Percentiles rank a stretch among this genome's conserved stretches.
Conservation (phyloP, 1,284 basidiomycete genomes). For the Marasmius sp. region DNA sequence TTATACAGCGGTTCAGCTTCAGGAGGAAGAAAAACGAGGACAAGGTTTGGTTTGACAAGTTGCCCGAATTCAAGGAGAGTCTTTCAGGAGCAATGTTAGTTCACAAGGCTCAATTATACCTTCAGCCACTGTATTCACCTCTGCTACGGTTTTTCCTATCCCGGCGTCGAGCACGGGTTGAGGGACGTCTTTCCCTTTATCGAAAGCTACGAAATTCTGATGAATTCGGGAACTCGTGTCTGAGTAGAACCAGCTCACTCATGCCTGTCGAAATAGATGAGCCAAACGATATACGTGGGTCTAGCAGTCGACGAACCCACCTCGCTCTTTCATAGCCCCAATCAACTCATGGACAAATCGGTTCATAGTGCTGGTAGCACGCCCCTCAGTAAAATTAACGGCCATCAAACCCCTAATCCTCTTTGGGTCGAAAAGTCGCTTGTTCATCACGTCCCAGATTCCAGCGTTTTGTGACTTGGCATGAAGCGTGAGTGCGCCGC, state of each 20-base stretch:
- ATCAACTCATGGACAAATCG: slow-evolving; percentile 24
- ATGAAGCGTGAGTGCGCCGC: background rate
- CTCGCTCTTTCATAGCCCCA: slow-evolving; percentile 25
- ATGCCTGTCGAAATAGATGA: slow-evolving; percentile 2
- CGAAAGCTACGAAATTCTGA: background rate
- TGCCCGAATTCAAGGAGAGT: slow-evolving; percentile 12
- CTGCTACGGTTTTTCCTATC: background rate
- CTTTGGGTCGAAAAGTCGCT: slow-evolving; percentile 28
- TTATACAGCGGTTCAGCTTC: slow-evolving; percentile 28
- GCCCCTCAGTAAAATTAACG: slow-evolving; percentile 27
- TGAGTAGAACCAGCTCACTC: background rate
- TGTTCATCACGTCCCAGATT: slow-evolving; percentile 37
- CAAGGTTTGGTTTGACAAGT: slow-evolving; percentile 16
- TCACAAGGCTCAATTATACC: background rate
- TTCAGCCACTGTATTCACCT: background rate
- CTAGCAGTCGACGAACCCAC: slow-evolving; percentile 17
- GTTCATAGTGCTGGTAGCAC: slow-evolving; percentile 9
- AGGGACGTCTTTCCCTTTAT: background rate
- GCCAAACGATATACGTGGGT: background rate
- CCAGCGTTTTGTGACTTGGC: slow-evolving; percentile 23
- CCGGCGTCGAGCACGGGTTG: background rate
- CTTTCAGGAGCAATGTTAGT: background rate
- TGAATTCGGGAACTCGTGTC: too few species aligned
- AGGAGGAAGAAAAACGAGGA: slow-evolving; percentile 33
- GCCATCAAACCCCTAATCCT: slow-evolving; percentile 28